A percentile compares a stretch with the other conserved stretches of the same genome.
Evolutionary conservation across 495 filamentous ascomycete genomes (phyloP).

Genomic region (Elaphomyces granulatus): DNA sequence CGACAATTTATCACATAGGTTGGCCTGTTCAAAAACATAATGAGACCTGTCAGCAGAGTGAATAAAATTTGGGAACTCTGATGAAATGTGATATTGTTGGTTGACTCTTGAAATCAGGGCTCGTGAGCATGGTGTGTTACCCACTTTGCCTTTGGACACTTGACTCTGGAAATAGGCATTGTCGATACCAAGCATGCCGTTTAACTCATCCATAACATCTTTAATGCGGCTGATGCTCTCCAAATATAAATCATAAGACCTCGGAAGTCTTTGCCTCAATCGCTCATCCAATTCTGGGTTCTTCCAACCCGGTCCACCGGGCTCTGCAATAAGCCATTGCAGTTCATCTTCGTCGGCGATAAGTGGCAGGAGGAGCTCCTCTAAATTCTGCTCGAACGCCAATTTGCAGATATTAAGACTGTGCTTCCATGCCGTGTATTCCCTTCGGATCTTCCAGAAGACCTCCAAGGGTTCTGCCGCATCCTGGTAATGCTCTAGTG

Average conservation of each 20-base stretch:
- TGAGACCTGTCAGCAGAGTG: no score
- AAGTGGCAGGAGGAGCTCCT: not conserved
- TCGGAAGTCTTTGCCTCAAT: not conserved
- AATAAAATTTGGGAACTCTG: no score
- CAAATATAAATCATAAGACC: not conserved
- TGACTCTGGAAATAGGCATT: no score
- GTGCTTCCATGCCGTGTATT: not conserved
- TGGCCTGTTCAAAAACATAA: no score
- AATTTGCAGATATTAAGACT: not conserved
- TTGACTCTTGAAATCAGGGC: no score
- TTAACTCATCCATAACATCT: not conserved
- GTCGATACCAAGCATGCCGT: not conserved
- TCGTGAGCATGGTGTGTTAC: no score
- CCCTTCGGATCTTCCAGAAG: not conserved
- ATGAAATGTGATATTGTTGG: no score
- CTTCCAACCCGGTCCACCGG: not conserved
- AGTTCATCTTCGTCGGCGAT: not conserved
- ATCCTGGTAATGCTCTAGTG: conserved; percentile 21
- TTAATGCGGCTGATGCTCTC: not conserved
- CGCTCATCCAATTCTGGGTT: not conserved
- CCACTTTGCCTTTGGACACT: no score
- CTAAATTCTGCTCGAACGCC: not conserved
- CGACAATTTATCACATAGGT: no score
- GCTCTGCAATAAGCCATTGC: not conserved
- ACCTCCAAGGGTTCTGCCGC: not conserved